Conservation (phyloP, 2,329 filamentous ascomycete genomes). For the Conoideocrella luteorostrata region DNA sequence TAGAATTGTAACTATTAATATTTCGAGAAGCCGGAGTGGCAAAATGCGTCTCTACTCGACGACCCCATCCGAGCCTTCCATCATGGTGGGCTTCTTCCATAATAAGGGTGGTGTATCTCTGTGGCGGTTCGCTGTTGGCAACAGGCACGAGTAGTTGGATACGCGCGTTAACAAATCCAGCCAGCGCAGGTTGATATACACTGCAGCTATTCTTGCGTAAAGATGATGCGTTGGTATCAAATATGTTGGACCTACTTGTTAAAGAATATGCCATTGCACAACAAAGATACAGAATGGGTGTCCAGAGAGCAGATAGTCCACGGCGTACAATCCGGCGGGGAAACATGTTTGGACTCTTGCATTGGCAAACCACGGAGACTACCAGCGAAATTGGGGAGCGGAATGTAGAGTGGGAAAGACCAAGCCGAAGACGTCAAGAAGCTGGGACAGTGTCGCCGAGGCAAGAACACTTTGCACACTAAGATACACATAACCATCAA, state of each 20-base stretch:
- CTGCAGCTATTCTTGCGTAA: slow-evolving; percentile 8
- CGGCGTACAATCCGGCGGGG: too few relatives aligned
- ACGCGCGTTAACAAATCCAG: slow-evolving; percentile 22
- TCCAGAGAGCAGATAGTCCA: too few relatives aligned
- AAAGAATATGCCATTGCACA: slow-evolving; percentile 12
- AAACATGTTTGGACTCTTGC: too few relatives aligned
- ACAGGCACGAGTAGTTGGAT: slow-evolving; percentile 22
- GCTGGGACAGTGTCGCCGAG: background rate
- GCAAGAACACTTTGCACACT: slow-evolving; percentile 1
- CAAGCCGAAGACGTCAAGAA: background rate
- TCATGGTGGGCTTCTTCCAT: slow-evolving; percentile 17
- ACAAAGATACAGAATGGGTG: slow-evolving; percentile 3
- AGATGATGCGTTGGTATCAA: slow-evolving; percentile 3
- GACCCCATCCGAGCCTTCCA: slow-evolving; percentile 21
- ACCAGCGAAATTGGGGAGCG: too few relatives aligned
- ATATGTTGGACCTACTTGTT: slow-evolving; percentile 6
- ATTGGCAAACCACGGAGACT: too few relatives aligned
- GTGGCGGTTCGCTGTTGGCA: slow-evolving; percentile 7
- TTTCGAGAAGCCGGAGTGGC: slow-evolving; percentile 21
- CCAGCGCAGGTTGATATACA: slow-evolving; percentile 14
- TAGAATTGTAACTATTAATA: background rate
- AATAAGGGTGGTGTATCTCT: background rate
- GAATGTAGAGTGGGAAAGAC: too few relatives aligned
- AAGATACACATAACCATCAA: background rate
- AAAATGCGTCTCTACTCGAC: slow-evolving; percentile 17